These are phyloP conservation scores for Raphanus hybrid DNA, from an alignment of 441 rosid genomes.

Conservation along the genomic window DNA sequence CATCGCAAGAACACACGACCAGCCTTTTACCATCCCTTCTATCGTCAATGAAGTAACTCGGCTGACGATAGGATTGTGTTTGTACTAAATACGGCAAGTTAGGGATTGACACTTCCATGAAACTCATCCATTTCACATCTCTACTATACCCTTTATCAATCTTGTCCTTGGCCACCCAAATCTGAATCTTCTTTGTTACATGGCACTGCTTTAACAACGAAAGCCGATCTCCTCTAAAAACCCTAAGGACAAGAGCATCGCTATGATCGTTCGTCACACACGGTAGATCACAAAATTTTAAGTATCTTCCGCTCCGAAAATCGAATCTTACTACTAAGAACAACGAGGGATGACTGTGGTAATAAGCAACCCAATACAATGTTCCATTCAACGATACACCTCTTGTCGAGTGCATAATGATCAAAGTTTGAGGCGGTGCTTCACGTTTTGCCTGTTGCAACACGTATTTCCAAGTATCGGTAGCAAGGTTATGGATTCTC, in stretches of 20 bases:
- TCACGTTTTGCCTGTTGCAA: too few species aligned
- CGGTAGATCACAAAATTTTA: neutral
- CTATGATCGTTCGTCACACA: neutral
- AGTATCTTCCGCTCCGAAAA: neutral
- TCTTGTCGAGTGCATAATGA: neutral
- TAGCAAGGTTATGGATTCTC: too few species aligned
- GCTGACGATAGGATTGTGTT: neutral
- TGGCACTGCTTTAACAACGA: constrained; percentile 13
- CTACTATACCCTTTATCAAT: neutral
- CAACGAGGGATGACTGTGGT: neutral
- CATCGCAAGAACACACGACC: constrained; percentile 21
- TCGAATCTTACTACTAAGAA: neutral
- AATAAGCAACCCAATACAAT: neutral
- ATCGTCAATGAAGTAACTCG: neutral
- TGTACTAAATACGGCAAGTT: neutral
- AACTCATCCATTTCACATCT: neutral
- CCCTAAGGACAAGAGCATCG: neutral
- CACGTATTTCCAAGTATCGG: too few species aligned
- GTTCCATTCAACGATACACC: neutral
- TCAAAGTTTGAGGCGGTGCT: neutral
- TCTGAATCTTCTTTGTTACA: constrained; percentile 10
- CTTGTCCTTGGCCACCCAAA: constrained; percentile 10
- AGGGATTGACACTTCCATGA: constrained; percentile 9
- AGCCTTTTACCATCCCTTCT: neutral
- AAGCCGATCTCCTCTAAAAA: neutral